Evolutionary conservation across 805 yeast genomes (phyloP), one percentile per base, ranked within the genome.

Genomic region (Brettanomyces nanus): DNA sequence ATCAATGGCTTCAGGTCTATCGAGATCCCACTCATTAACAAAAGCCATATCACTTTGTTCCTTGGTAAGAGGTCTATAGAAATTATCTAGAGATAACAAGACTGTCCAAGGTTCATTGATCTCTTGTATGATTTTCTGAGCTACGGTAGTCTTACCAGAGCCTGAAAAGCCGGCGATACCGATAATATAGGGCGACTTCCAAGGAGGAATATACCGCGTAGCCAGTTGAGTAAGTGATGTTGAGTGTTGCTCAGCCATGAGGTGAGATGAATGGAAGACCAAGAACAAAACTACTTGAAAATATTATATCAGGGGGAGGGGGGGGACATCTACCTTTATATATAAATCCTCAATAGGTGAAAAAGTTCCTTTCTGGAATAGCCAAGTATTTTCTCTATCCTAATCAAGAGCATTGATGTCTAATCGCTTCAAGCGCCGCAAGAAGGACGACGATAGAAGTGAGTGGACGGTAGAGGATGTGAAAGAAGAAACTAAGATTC

Each of bases 41-140:
- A 80, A 82, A 0, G 97, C 97, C 37, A 47, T 51, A 40, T 64
- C 49, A 14, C 82, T 66, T 45, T 85, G 75, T 31, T 76, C 90
- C 3, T 58, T 61, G 1, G 66, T 69, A 47, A 92, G 65, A 0
- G 92, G 92, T 34, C 71, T 76, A 62, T 92, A 92, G 56, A 90
- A 92, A 59, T 90, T 90, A 56, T 92, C 98, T 62, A 87, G 69
- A 2, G 96, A 83, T 17, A 90, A 54, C 40, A 92, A 65, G 10
- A 92, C 90, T 0, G 97, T 85, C 96, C 97, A 89, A 1, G 97
- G 97, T 39, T 85, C 85, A 60, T 85, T 80, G 42, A 74, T 61
- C 44, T 79, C 77, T 39, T 80, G 74, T 37, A 89, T 84, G 48
- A 92, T 80, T 45, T 75, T 73, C 28, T 86, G 78, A 0, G 97